phyloP scores from a whole-genome alignment of 805 yeast genomes.

The Pichia rugopelliculosa region DNA sequence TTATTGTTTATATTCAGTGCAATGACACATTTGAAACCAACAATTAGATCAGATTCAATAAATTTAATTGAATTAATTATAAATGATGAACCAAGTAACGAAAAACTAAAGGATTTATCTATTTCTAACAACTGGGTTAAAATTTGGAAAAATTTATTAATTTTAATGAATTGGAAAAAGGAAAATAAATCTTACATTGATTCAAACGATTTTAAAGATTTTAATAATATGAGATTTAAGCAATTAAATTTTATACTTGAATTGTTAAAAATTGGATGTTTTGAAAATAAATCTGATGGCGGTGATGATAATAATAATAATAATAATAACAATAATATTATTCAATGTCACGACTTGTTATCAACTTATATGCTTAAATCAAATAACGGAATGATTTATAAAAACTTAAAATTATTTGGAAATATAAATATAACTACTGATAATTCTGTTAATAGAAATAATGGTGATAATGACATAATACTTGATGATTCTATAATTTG shows the following conservation, averaged over 20 bases:
- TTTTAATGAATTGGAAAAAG: constrained; percentile 64
- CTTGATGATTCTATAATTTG: constrained; percentile 25
- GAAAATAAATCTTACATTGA: constrained; percentile 16
- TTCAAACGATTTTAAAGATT: constrained; percentile 16
- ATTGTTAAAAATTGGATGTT: constrained; percentile 22
- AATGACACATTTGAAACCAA: constrained; percentile 84
- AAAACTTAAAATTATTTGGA: constrained; percentile 52
- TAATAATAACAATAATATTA: not conserved
- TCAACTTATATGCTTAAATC: constrained; percentile 45
- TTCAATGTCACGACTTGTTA: constrained; percentile 41
- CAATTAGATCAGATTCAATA: constrained; percentile 69
- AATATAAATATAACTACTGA: constrained; percentile 7
- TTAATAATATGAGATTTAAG: constrained; percentile 13
- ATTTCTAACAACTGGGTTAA: constrained; percentile 57
- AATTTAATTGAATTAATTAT: constrained; percentile 56
- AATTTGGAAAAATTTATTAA: constrained; percentile 57
- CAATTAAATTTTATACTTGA: constrained; percentile 36
- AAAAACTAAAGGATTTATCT: constrained; percentile 34
- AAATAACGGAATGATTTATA: constrained; percentile 31
- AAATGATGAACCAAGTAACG: constrained; percentile 26
- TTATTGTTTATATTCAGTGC: constrained; percentile 80
- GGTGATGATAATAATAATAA: not conserved
- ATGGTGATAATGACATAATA: not conserved
- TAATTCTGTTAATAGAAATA: not conserved
- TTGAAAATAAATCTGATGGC: constrained; percentile 13